Conservation (phyloP, 768 basidiomycete genomes). For the Tylopilus subfusipes region DNA sequence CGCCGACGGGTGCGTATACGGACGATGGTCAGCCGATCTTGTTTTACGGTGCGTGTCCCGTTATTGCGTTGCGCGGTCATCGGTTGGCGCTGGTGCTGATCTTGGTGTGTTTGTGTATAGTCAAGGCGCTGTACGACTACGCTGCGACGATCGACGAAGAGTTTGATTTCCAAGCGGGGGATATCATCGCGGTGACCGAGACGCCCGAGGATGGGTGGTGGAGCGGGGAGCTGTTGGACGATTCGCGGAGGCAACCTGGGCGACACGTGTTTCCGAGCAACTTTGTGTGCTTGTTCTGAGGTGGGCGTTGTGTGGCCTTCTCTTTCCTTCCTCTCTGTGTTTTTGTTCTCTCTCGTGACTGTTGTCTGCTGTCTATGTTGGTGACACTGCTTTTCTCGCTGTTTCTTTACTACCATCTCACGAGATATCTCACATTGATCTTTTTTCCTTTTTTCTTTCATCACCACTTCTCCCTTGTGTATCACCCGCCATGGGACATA, state of each 20-base stretch:
- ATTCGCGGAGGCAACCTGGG: conserved; percentile 64
- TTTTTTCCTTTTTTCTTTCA: no score
- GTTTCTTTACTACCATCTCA: no score
- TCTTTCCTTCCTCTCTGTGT: no score
- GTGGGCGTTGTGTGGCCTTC: no score
- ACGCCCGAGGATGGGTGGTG: conserved; percentile 99
- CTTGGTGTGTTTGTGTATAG: conserved; percentile 36
- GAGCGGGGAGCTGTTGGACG: conserved; percentile 85
- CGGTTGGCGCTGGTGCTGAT: neutral
- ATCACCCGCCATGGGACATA: no score
- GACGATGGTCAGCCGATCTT: conserved; percentile 74
- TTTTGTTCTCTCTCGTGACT: no score
- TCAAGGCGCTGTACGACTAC: conserved; percentile 89
- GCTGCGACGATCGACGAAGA: conserved; percentile 83
- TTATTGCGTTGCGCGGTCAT: no score
- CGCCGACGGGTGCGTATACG: conserved; percentile 72
- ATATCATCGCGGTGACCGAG: conserved; percentile 92
- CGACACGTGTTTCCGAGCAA: conserved; percentile 86
- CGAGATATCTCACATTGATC: no score
- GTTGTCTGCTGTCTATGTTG: neutral
- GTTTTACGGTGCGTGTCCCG: conserved; percentile 66
- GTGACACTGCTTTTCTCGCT: neutral
- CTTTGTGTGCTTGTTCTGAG: conserved; percentile 76
- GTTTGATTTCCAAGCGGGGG: conserved; percentile 93
- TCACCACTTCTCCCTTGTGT: no score